These are phyloP conservation scores for Entrophospora sp. DNA, from an alignment of 192 early-diverging fungal species.

Conservation along the genomic window DNA sequence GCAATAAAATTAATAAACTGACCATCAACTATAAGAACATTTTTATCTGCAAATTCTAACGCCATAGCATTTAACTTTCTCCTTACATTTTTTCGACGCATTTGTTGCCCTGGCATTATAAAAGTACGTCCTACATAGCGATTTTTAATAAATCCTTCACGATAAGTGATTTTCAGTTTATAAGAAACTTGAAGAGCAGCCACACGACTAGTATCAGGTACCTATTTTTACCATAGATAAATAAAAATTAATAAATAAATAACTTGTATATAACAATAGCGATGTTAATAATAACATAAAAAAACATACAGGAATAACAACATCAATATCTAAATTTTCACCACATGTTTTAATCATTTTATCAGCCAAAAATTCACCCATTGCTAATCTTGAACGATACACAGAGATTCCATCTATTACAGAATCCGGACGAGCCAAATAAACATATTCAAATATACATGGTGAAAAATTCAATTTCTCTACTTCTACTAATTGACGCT, in stretches of 20 bases:
- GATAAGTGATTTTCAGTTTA: conserved; percentile 81
- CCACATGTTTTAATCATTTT: conserved; percentile 71
- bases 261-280: too few species aligned
- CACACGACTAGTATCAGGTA: conserved; percentile 93
- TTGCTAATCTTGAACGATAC: conserved; percentile 92
- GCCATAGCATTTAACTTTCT: conserved; percentile 99
- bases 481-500: conserved; percentile 50
- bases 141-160: conserved; percentile 99
- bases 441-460: conserved; percentile 99
- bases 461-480: conserved; percentile 67
- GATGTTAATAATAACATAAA: too few species aligned
- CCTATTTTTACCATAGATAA: conserved; percentile 27
- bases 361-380: conserved; percentile 93
- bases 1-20: conserved; percentile 1
- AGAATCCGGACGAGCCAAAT: conserved; percentile 98
- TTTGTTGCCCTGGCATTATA: conserved; percentile 98
- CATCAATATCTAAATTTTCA: conserved; percentile 83
- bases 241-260: too few species aligned
- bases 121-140: conserved; percentile 98
- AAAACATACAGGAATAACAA: conserved; percentile 86
- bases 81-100: conserved; percentile 82
- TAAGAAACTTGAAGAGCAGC: conserved; percentile 90
- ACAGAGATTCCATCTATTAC: conserved; percentile 98
- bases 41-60: conserved; percentile 91
- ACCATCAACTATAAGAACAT: conserved; percentile 97